Evolutionary conservation across 768 basidiomycete species (phyloP).

Genomic region (Tephrocybe rancida): DNA sequence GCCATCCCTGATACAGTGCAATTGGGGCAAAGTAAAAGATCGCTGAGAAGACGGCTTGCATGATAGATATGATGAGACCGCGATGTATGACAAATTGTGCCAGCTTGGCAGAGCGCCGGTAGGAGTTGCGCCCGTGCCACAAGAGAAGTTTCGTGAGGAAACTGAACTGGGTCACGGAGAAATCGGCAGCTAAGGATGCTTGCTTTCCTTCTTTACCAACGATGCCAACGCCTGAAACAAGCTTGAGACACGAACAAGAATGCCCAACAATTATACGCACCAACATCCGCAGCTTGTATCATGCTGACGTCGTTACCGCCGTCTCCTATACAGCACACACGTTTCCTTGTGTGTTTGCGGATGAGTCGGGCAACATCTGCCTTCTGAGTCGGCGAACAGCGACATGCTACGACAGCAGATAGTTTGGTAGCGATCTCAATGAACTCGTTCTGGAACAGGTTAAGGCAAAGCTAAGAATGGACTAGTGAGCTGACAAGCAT

Average conservation of each 20-base stretch:
- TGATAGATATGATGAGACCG: constrained; percentile 94
- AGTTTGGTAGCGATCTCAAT: constrained; percentile 96
- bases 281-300: constrained; percentile 99
- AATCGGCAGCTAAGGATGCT: constrained; percentile 98
- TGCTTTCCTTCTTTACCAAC: constrained; percentile 99
- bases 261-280: constrained; percentile 47
- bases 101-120: constrained; percentile 95
- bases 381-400: constrained; percentile 98
- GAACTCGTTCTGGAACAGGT: constrained; percentile 91
- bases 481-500: neutral
- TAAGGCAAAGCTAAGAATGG: constrained; percentile 75
- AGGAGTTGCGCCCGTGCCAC: constrained; percentile 99
- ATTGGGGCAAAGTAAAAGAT: constrained; percentile 96
- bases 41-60: constrained; percentile 95
- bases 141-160: constrained; percentile 93
- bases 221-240: constrained; percentile 81
- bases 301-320: constrained; percentile 99
- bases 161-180: constrained; percentile 97
- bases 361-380: constrained; percentile 96
- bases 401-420: constrained; percentile 95
- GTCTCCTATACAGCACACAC: constrained; percentile 98
- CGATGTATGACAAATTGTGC: constrained; percentile 99
- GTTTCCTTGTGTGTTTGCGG: constrained; percentile 86
- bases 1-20: constrained; percentile 96
- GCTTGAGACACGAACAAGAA: neutral